Evolutionary conservation across 768 basidiomycete species (phyloP), one percentile per base, ranked within the genome.

Genomic region (Mrakia hoshinonis): DNA sequence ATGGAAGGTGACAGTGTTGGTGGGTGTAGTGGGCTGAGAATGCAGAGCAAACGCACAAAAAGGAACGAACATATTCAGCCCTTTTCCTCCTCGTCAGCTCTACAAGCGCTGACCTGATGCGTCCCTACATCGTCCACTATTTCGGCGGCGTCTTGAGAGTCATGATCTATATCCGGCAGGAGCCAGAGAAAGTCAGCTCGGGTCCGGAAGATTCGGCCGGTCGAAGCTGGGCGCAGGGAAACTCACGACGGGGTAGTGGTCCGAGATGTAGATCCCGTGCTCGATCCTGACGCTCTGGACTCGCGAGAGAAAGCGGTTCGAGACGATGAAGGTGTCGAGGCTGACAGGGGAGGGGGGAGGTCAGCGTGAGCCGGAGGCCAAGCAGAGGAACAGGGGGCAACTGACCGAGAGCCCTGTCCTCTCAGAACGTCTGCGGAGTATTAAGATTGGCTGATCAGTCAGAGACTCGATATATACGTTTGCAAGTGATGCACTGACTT

Each of bases 271-370:
- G 11, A 34, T 58, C 24, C 9, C 34, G 1, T 34, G 55, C 34
- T 58, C 55, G 55, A 58, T 58, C 55, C 29, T 34, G 55, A 26
- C 26, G 55, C 55, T 58, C n/a, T 58, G 29, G 31, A 58, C 18
- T 6, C 55, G 26, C 20, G 24, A 31, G 24, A 58, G 18, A 34
- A 58, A 58, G 0, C 55, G 55, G 15, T 58, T 58, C 31, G 55
- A 58, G 29, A 58, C 55, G 55, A 58, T 58, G 29, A 58, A 58
- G 2, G 29, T 34, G n/a, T 58, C 55, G 31, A 58, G 55, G 13
- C 55, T 58, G 55, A 5, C 2, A 36, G 7, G 29, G 34, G 5
- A 36, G 6, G 24, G 26, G 3, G 15, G 15, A 2, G 26, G 24
- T 55, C 54, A 55, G 54, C 12, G n/a, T 29, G 24, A 15, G 29